Conservation (phyloP, 257 asterid genomes). For the Salvia splendens region DNA sequence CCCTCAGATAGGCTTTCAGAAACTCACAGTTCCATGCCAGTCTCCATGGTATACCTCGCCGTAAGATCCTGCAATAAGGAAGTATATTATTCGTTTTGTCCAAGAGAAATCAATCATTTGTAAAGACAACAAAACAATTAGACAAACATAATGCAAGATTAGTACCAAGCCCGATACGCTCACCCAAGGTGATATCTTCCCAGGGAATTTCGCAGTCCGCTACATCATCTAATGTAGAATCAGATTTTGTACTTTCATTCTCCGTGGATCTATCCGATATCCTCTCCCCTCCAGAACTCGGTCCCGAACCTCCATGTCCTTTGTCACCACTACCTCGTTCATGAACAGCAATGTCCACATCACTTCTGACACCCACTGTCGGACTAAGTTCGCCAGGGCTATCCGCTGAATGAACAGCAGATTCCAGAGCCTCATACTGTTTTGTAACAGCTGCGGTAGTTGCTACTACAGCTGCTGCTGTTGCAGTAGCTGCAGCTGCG, state of each 20-base stretch:
- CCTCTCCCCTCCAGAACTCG: conserved; percentile 76
- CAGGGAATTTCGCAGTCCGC: conserved; percentile 94
- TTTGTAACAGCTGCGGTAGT: conserved; percentile 74
- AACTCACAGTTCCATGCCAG: conserved; percentile 99
- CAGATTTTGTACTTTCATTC: conserved; percentile 77
- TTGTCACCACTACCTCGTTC: conserved; percentile 55
- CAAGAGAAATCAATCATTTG: conserved; percentile 24
- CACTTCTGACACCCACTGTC: conserved; percentile 45
- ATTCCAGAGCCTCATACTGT: conserved; percentile 68
- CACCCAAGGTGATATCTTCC: conserved; percentile 96
- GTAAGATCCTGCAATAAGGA: conserved; percentile 69
- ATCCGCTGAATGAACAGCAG: conserved; percentile 49
- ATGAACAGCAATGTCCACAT: conserved; percentile 45
- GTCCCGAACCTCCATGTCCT: conserved; percentile 51
- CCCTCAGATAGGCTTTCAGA: conserved; percentile 24
- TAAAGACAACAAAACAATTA: conserved; percentile 33
- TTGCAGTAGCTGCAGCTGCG: conserved; percentile 90
- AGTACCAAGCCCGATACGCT: conserved; percentile 99
- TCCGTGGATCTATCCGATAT: conserved; percentile 78
- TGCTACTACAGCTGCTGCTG: conserved; percentile 93
- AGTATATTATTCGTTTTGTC: conserved; percentile 7
- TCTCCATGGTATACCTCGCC: conserved; percentile 98
- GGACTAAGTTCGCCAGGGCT: conserved; percentile 42
- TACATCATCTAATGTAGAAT: conserved; percentile 77
- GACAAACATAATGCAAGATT: conserved; percentile 35